Evolutionary conservation across 495 filamentous ascomycete genomes (phyloP), one percentile per base, ranked within the genome.

Genomic region (Copromyces sp.): DNA sequence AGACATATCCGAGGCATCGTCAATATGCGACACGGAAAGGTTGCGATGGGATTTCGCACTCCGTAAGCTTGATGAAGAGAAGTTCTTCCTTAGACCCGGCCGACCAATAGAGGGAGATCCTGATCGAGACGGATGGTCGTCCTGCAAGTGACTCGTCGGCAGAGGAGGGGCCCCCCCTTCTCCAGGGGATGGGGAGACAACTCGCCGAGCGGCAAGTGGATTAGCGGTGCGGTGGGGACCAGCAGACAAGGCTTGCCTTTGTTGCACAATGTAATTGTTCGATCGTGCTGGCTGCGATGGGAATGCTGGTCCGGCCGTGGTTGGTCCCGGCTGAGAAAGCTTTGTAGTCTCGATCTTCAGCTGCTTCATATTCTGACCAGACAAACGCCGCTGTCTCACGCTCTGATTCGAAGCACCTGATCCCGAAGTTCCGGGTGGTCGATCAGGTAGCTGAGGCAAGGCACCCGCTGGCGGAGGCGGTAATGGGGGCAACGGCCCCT

Each of bases 331-430:
- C 17, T 75, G 71, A 5, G 74, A 39, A 17, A 85, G 82, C 40
- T 86, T 82, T 2, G 86, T 85, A 2, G 94, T 97, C 80, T 98
- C 93, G 44, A 99, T 98, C 82, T 93, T 98, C 73, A 99, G 84
- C 78, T 93, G 92, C 77, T 90, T 93, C 24, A 86, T 82, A 72
- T 90, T 89, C 75, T 92, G 89, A 3, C 92, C 92, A 9, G 95
- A 98, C 42, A 97, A 84, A 72, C 95, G 89, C 70, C 95, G 88
- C 69, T 87, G 92, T 71, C 92, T 88, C 59, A 98, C 93, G 38
- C 92, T 84, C 81, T 86, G 71, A 74, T 77, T 70, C 73, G 85
- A 80, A 73, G 73, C 24, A 72, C 78, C 71, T 40, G 81, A 74
- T 4, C 79, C 73, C 29, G 78, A 71, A 9, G 74, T 76, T 59